Base-by-base conservation (phyloP, 306 rosid species). In the Lotus japonicus region DNA sequence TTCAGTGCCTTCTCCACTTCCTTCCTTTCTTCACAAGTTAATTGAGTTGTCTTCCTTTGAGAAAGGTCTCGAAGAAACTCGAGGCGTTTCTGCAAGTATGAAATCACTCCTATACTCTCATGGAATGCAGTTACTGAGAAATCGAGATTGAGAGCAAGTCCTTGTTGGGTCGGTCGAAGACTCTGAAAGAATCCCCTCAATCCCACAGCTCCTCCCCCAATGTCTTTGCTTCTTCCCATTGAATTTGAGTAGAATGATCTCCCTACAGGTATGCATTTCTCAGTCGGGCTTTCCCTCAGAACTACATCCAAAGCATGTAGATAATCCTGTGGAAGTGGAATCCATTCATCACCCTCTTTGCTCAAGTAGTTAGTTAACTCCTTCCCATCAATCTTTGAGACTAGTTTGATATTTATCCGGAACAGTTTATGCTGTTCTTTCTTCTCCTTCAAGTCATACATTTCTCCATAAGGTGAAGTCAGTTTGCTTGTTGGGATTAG, bases 181-280 rank as follows among this genome's bases (percentile, higher is more conserved):
- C 99, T 95, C 83, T 95, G 99, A 77, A 95, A 95, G 85, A 90
- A 95, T 59, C 99, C 99, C 80, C 99, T 84, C 76, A 90, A 67
- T 71, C 99, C 99, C 64, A 87, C 84, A 60, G 94, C 97, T 61
- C 99, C 99, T 15, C 97, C 99, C 26, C 99, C 95, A 55, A 95
- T 87, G 1, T 87, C 99, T 74, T 88, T 86, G 75, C 84, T 45
- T 61, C 97, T 91, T 79, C 95, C 96, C 90, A 88, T 88, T 13
- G 92, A 68, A 58, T 74, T 87, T 6, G 99, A 88, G 69, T 81
- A 95, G 41, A 90, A 80, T 45, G 99, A 95, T 76, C 99, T 82
- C 45, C 97, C 99, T 21, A 87, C 86, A 13, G 96, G 70, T 26
- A 87, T 69, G 58, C 99, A 90, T 57, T 87, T 88, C 92, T 95